Conservation (phyloP, 2,329 filamentous ascomycete genomes). For the Neonectria magnoliae region DNA sequence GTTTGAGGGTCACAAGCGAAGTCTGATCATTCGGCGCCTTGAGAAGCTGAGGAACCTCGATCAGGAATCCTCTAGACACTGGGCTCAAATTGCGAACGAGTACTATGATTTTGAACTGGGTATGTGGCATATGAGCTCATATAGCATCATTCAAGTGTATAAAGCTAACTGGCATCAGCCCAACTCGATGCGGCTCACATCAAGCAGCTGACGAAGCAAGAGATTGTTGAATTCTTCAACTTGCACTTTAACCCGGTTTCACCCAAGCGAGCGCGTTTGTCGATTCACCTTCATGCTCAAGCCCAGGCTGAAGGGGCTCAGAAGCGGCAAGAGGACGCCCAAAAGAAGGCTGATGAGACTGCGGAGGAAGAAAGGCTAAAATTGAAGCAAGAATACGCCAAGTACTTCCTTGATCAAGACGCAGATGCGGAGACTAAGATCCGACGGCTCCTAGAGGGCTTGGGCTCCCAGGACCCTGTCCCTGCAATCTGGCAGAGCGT, state of each 20-base stretch:
- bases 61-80: slow-evolving; percentile 84
- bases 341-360: slow-evolving; percentile 46
- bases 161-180: slow-evolving; percentile 55
- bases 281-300: slow-evolving; percentile 85
- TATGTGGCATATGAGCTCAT: slow-evolving; percentile 54
- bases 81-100: slow-evolving; percentile 85
- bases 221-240: slow-evolving; percentile 83
- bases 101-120: slow-evolving; percentile 90
- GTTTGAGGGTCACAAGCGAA: slow-evolving; percentile 91
- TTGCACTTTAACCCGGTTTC: slow-evolving; percentile 81
- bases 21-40: slow-evolving; percentile 84
- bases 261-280: slow-evolving; percentile 78
- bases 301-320: slow-evolving; percentile 58
- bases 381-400: slow-evolving; percentile 18
- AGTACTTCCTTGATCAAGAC: slow-evolving; percentile 16
- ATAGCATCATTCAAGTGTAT: background rate
- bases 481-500: slow-evolving; percentile 18
- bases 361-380: slow-evolving; percentile 16
- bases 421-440: slow-evolving; percentile 9
- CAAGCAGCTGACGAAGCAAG: slow-evolving; percentile 77
- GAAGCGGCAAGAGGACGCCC: slow-evolving; percentile 58
- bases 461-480: slow-evolving; percentile 14
- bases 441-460: slow-evolving; percentile 7
- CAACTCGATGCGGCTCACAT: slow-evolving; percentile 81
- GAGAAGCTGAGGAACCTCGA: slow-evolving; percentile 94